Evolutionary conservation across 345 rosid genomes (phyloP), one percentile per base, ranked within the genome.

Genomic region (Lepidium didymum): DNA sequence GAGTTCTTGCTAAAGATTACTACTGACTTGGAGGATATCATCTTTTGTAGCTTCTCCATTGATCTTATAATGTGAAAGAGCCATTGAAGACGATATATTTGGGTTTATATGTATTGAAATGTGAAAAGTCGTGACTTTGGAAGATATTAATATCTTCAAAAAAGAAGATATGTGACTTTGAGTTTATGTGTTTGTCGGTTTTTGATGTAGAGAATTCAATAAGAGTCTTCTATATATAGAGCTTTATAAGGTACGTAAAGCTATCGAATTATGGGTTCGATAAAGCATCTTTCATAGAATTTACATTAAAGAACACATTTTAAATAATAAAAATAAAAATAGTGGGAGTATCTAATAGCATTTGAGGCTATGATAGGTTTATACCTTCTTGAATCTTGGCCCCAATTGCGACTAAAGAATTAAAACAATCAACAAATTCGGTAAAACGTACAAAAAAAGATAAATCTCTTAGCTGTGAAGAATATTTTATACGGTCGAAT

Each of bases 1-100:
- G 21, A 19, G 21, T 19, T 19, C 21, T 19, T 19, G 21, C 21
- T 19, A 19, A 89, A 92, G 54, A 92, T 84, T 79, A 89, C 98
- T 65, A 87, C 91, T 2, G 98, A 81, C 68, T 83, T 92, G 70
- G 84, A 89, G 0, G 92, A 52, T 51, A 81, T 88, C 85, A 92
- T 58, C 51, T 67, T 78, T 0, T 75, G 76, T 55, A 89, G 78
- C 13, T 73, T 86, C n/a, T 92, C 98, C 98, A 92, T 66, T 60
- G 10, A 1, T 68, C 3, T n/a, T 72, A 36, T 7, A 14, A 15
- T 9, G 23, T 46, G 52, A 40, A 47, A 12, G 31, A 2, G 16
- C 0, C 1, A 35, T 35, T 5, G 25, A 4, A 27, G 36, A 70
- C 21, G 38, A 15, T 2, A 1, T 62, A 42, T 35, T 23, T 44